Evolutionary conservation across 2,329 filamentous ascomycete species (phyloP), one percentile per base, ranked within the genome.

Genomic region (Monosporascus cannonballus): DNA sequence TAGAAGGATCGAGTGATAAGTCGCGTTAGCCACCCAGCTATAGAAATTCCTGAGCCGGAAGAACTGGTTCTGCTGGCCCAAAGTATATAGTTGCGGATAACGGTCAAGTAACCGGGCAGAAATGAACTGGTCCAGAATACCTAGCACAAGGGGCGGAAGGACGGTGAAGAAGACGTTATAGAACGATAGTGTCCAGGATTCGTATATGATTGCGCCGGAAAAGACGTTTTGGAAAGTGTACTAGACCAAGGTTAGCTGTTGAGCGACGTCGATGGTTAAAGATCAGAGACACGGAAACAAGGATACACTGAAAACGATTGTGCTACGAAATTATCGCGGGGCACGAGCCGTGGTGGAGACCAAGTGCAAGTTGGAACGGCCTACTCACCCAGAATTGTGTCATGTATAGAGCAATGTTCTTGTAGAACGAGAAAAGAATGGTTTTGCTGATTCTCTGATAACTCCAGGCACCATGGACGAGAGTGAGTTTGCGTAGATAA

Each of bases 101-200:
- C 94, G 85, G 71, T 99, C 94, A 14, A 99, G 79, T 22, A 99
- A 77, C 24, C 94, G 86, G 6, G 95, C 94, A 42, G 91, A 96
- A 65, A 99, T 91, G 72, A 95, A 97, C 68, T 99, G 95, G 69
- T 99, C 95, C 59, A 96, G 90, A 58, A 99, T 96, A 62, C 94
- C 94, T 66, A 99, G 86, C 1, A 90, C 93, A 55, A 99, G 86
- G 1, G 94, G 94, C 17, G 94, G 94, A 18, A 96, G 77, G 20
- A 96, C 88, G 0, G 94, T 99, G 75, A 96, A 99, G 69, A 99
- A 88, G 69, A 99, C 91, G 76, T 99, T 99, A 79, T 96, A 99
- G 75, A 97, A 96, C 7, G 93, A 96, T n/a, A 99, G 77, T 0
- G 92, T 96, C 95, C 95, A 99, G 9, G 94, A 97, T 73, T 99